Evolutionary conservation across 2,329 filamentous ascomycete genomes (phyloP), one percentile per base, ranked within the genome.

Genomic region (Mycosphaerella sp.): DNA sequence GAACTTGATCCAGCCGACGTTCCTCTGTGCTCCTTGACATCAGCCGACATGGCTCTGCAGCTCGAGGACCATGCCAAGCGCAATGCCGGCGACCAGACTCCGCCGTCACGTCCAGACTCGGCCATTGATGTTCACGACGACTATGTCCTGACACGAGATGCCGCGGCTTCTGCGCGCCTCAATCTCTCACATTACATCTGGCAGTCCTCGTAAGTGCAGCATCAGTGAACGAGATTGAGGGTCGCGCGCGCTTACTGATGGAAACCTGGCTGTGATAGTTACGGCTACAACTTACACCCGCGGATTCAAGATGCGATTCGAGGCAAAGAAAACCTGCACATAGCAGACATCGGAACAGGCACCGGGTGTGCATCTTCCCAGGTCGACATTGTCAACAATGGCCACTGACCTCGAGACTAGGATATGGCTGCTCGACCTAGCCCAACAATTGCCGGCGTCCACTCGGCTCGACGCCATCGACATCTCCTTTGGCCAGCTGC

Each of bases 381-480:
- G 26, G 6, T n/a, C 42, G 41, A 21, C 12, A 43, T 14, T 11
- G 12, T 7, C 4, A 38, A n/a, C 39, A n/a, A 29, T 6, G 21
- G 14, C 47, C 6, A 26, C 44, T 55, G 32, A 54, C 38, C 6
- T 12, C 5, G 36, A 40, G 11, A 11, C 11, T 14, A 60, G 58
- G 9, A 57, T 59, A 51, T 59, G 59, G 59, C 54, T 61, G 5
- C 54, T 61, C 36, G 59, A 61, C 39, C 48, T 61, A 53, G 59
- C 54, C n/a, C 50, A 59, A 17, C 54, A 59, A 23, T 45, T 61
- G 17, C 59, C 59, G n/a, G 17, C 26, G 2, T 56, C 54, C 7
- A 53, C 56, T 6, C 52, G 53, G 26, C 53, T 66, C n/a, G 62
- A 66, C 36, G 62, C 53, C 7, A 59, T 64, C 45, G 64, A 64